A percentile compares a stretch with the other conserved stretches of the same genome.
Conservation (phyloP, 768 basidiomycete genomes). For the Termitomyces sp. region DNA sequence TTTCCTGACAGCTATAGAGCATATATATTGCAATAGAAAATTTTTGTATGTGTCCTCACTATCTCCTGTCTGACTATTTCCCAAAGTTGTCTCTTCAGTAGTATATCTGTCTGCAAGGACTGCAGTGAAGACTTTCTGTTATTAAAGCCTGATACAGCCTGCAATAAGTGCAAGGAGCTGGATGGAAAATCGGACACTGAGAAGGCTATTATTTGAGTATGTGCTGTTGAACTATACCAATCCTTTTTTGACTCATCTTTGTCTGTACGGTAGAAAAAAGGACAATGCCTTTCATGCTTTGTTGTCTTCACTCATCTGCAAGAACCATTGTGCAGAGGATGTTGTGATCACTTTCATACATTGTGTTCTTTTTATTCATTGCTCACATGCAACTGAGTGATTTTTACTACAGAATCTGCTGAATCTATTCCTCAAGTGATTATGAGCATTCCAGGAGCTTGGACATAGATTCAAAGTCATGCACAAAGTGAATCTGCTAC, state of each 20-base stretch:
- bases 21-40: no score
- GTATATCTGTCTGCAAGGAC: not conserved
- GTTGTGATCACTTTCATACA: not conserved
- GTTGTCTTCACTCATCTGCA: not conserved
- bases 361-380: not conserved
- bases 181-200: not conserved
- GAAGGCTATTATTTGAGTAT: not conserved
- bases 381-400: not conserved
- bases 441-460: not conserved
- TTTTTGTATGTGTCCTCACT: no score
- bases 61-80: no score
- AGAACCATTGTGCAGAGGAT: not conserved
- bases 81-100: not conserved
- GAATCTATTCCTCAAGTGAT: not conserved
- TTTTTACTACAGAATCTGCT: not conserved
- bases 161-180: not conserved
- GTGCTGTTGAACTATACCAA: not conserved
- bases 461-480: not conserved
- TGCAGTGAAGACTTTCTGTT: not conserved
- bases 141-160: not conserved
- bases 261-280: not conserved
- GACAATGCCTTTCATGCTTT: not conserved
- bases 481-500: not conserved
- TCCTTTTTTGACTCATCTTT: not conserved
- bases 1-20: no score